Base-by-base conservation (phyloP, 2,329 filamentous ascomycete species). In the Zasmidium cellare region DNA sequence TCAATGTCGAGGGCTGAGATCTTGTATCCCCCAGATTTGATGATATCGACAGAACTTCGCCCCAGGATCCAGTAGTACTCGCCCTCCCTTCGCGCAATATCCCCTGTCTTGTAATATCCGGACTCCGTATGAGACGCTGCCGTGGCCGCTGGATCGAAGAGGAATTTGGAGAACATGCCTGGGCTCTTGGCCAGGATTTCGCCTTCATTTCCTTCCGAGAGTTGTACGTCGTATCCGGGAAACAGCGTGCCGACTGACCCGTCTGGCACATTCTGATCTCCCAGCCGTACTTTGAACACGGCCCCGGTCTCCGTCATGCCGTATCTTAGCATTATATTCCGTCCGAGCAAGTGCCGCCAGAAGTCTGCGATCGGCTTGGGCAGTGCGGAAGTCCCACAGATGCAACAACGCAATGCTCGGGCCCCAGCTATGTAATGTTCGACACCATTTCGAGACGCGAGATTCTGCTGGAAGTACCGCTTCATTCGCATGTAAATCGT, bases 21-120 rank as follows among this genome's bases (percentile, higher is more conserved):
- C 68, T 83, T 84, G 63, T 83, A 83, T 0, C 82, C 82, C 16
- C 81, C 80, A 0, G 78, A 79, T 61, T 84, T 84, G 67, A 84
- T 82, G 28, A 84, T 75, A 60, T 83, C 81, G 6, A 82, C 74
- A 18, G 77, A 80, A 9, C 78, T 80, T 11, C 81, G 76, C 9
- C 81, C 82, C 53, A 82, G 73, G 53, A 84, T 83, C 38, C 74
- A 84, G 64, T 82, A 84, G 59, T 70, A 81, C 67, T 60, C 77
- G 58, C 72, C 75, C 56, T 77, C 73, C 58, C 67, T 67, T 12
- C 75, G 66, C 19, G 70, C 71, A 24, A 74, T 72, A 51, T 74
- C 71, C 18, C 71, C 71, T 0, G 71, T 71, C 47, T 59, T 65
- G 53, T 71, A 74, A 51, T 67, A 73, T 1, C 71, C 70, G 12